phyloP scores from a whole-genome alignment of 2,329 filamentous ascomycete species.

The Chaetomium sp. region DNA sequence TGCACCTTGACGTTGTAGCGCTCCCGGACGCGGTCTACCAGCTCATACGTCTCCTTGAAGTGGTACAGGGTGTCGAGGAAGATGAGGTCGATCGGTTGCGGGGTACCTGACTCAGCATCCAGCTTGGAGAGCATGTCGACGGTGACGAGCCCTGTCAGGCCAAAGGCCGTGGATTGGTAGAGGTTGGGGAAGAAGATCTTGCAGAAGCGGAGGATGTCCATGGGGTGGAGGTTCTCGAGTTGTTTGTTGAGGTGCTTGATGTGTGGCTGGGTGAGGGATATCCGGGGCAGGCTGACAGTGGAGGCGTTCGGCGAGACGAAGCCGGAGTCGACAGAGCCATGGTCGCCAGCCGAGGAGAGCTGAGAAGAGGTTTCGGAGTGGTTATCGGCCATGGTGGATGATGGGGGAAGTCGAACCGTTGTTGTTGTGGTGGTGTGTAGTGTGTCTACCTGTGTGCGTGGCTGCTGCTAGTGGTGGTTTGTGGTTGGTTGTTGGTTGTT shows the following conservation, averaged over 20 bases:
- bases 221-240: conserved; percentile 77
- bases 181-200: conserved; percentile 84
- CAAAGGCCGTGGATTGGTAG: conserved; percentile 80
- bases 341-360: conserved; percentile 33
- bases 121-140: conserved; percentile 82
- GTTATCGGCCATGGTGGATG: conserved; percentile 28
- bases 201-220: conserved; percentile 90
- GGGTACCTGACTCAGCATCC: conserved; percentile 51
- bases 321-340: conserved; percentile 62
- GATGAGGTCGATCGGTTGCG: conserved; percentile 58
- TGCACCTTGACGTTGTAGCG: conserved; percentile 78
- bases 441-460: too few species aligned
- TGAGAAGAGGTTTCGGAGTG: conserved; percentile 35
- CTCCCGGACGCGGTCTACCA: conserved; percentile 66
- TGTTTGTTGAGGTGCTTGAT: conserved; percentile 86
- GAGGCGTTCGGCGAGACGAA: conserved; percentile 63
- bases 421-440: too few species aligned
- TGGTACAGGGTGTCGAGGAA: conserved; percentile 83
- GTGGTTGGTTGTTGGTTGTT: background rate
- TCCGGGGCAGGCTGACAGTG: conserved; percentile 63
- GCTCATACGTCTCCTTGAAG: conserved; percentile 68
- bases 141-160: conserved; percentile 72
- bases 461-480: too few species aligned
- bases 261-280: conserved; percentile 82
- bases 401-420: background rate